A percentile compares a stretch with the other conserved stretches of the same genome.
Conservation (phyloP, 108 stramenopile species). For the Nitzschia inconspicua region DNA sequence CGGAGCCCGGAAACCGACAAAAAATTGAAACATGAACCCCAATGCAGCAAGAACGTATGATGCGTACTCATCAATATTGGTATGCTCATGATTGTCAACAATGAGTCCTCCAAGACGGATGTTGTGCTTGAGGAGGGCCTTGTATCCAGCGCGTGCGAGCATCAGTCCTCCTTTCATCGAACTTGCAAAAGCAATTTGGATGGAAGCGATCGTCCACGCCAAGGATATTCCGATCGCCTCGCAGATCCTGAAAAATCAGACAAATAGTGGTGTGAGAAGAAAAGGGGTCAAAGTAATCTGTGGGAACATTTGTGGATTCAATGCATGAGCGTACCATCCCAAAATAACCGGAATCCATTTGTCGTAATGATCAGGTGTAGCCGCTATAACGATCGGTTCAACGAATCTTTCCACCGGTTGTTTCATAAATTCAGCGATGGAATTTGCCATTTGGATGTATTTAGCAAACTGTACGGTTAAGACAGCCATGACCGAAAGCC, state of each 20-base stretch:
- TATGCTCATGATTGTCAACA: constrained; percentile 60
- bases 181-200: constrained; percentile 86
- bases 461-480: constrained; percentile 87
- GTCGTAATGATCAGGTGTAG: constrained; percentile 81
- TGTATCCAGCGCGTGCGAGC: constrained; percentile 72
- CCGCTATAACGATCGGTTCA: constrained; percentile 54
- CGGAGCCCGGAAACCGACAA: constrained; percentile 66
- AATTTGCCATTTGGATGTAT: constrained; percentile 79
- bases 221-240: constrained; percentile 82
- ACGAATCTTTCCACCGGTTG: constrained; percentile 62
- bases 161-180: constrained; percentile 87
- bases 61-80: constrained; percentile 75
- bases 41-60: constrained; percentile 80
- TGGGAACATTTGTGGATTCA: not conserved
- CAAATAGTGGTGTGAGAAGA: not conserved
- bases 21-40: constrained; percentile 86
- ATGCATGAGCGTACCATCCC: constrained; percentile 36
- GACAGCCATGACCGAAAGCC: constrained; percentile 88
- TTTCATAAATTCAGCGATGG: constrained; percentile 79
- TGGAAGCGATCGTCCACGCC: constrained; percentile 88
- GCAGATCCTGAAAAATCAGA: constrained; percentile 39
- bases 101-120: constrained; percentile 46
- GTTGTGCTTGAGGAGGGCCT: constrained; percentile 29
- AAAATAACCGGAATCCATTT: constrained; percentile 75
- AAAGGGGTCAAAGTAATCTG: not conserved